Base-by-base conservation (phyloP, 2,329 filamentous ascomycete species). In the Thelonectria discophora region DNA sequence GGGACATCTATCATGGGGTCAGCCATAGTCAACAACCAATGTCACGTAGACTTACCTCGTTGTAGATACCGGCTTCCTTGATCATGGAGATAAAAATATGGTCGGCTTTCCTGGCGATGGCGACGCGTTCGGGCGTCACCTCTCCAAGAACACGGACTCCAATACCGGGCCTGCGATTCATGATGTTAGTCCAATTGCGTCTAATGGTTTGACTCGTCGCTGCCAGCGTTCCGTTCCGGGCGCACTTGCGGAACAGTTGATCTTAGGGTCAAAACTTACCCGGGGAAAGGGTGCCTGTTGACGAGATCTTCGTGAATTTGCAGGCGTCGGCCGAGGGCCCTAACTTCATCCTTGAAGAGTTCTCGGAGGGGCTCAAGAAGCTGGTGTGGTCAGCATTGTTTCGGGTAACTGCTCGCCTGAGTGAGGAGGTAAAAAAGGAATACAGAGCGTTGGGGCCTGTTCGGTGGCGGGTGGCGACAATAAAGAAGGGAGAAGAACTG, bases 81-180 rank as follows among this genome's bases (percentile, higher is more conserved):
- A 94, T 94, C 83, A 89, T 88, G 64, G 84, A 83, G 68, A 94
- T 93, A 79, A 91, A 94, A 72, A 94, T 94, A 72, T 87, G 74
- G 71, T 94, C 92, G 1, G 91, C 91, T 74, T 90, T 82, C n/a
- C 91, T 81, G 2, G 88, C 92, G 65, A 97, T 95, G 57, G 87
- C 86, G 15, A 97, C 90, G 43, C 90, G 86, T 74, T 94, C 90
- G 2, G 83, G 84, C 1, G 92, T 97, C 13, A 97, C 89, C 69
- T 96, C 93, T 37, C 94, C 94, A 1, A 97, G 81, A 62, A 58
- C 50, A 11, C 49, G 21, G 37, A 62, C 50, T 32, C 49, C 59
- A 46, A 62, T 58, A 11, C 59, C 59, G 3, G 47, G 34, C 17
- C 27, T 30, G 27, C 8, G 27, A 30, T 30, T 30, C 27, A 24